Conservation (phyloP, 768 basidiomycete species). For the Leccinum aurantiacum region DNA sequence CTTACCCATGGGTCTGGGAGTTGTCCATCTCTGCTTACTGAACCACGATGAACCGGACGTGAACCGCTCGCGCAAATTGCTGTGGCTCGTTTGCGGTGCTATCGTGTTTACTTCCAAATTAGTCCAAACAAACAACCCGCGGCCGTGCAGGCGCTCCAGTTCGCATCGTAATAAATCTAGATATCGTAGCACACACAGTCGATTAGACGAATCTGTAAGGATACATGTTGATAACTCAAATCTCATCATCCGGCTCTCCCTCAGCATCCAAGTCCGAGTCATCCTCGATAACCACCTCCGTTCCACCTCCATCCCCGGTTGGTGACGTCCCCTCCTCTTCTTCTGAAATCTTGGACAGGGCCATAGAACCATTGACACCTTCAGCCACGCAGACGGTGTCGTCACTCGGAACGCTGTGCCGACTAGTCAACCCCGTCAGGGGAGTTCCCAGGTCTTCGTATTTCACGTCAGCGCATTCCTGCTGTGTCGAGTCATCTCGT, state of each 20-base stretch:
- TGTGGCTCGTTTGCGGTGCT: conserved; percentile 35
- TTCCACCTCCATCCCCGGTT: background rate
- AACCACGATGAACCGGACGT: conserved; percentile 38
- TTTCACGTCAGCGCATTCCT: conserved; percentile 38
- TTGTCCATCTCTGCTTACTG: conserved; percentile 33
- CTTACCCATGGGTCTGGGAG: conserved; percentile 36
- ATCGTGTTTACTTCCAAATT: conserved; percentile 10
- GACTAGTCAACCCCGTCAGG: conserved; percentile 46
- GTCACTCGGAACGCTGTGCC: conserved; percentile 59
- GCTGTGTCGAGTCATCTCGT: conserved; percentile 3
- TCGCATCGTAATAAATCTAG: conserved; percentile 22
- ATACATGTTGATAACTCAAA: conserved; percentile 42
- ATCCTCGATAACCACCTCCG: conserved; percentile 24
- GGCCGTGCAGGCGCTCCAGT: conserved; percentile 21
- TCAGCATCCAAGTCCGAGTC: conserved; percentile 42
- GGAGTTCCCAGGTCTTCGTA: conserved; percentile 58
- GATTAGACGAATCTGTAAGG: conserved; percentile 26
- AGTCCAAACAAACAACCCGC: conserved; percentile 26
- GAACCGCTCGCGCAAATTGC: conserved; percentile 33
- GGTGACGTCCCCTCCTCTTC: conserved; percentile 18
- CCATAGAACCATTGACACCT: conserved; percentile 26
- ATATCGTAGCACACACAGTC: conserved; percentile 9
- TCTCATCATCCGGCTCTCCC: conserved; percentile 46
- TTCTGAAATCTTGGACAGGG: conserved; percentile 28
- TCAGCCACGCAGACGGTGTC: conserved; percentile 49